Conservation (phyloP, 106 monocot genomes). For the Posidonia australis region DNA sequence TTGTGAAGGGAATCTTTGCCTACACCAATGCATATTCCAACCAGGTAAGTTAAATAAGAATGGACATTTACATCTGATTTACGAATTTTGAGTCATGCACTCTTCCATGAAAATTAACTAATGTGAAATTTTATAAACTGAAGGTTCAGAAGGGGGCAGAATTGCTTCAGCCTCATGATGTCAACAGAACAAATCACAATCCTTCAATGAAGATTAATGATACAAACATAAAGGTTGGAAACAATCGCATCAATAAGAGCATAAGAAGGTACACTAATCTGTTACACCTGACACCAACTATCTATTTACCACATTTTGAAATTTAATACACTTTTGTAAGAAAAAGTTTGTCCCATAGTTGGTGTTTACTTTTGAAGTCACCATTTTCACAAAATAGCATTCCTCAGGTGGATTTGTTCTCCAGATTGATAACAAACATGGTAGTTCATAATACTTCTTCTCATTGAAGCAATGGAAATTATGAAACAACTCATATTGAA, state of each 20-base stretch:
- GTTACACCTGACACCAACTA: too few species aligned
- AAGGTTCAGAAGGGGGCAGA: conserved; percentile 78
- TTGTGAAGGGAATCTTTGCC: conserved; percentile 77
- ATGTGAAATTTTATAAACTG: not conserved
- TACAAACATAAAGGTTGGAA: conserved; percentile 24
- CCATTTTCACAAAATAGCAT: too few species aligned
- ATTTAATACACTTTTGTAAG: too few species aligned
- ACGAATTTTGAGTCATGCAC: not conserved
- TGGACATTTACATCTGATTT: not conserved
- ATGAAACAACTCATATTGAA: too few species aligned
- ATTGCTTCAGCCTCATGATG: conserved; percentile 31
- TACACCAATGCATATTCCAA: conserved; percentile 47
- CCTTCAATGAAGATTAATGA: too few species aligned
- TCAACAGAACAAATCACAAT: not conserved
- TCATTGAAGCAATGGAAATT: too few species aligned
- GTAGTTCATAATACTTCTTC: too few species aligned
- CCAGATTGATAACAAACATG: too few species aligned
- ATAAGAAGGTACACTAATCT: conserved; percentile 25
- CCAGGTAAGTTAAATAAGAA: conserved; percentile 31
- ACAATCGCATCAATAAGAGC: conserved; percentile 39
- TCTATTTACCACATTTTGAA: too few species aligned
- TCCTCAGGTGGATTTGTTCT: too few species aligned
- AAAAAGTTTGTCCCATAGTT: too few species aligned
- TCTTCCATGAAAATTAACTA: not conserved
- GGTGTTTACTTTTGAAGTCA: too few species aligned